Percentiles rank a stretch among this genome's conserved stretches.
Conservation (phyloP, 2,329 filamentous ascomycete species). For the Pleomassaria siparia region DNA sequence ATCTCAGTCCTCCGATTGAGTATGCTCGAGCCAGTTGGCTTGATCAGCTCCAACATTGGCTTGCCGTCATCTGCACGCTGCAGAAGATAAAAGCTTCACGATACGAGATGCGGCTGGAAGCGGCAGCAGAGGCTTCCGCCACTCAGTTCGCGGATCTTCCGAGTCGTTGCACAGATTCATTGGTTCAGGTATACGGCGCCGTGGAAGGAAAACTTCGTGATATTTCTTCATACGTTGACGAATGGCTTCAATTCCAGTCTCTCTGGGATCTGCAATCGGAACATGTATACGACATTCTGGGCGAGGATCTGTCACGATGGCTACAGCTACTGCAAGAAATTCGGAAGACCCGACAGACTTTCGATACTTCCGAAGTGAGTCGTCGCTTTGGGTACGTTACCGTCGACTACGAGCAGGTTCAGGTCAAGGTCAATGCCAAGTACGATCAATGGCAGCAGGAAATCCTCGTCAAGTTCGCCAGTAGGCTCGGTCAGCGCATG, state of each 20-base stretch:
- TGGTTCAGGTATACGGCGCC: conserved; percentile 77
- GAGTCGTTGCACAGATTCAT: conserved; percentile 74
- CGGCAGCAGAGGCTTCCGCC: conserved; percentile 62
- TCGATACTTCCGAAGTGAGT: conserved; percentile 94
- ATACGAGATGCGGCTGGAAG: conserved; percentile 82
- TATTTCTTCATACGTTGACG: conserved; percentile 86
- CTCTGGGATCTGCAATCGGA: conserved; percentile 97
- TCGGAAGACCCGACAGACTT: conserved; percentile 90
- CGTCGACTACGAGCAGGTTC: conserved; percentile 97
- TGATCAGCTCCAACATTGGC: conserved; percentile 87
- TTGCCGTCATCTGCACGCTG: conserved; percentile 87
- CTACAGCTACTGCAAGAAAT: conserved; percentile 96
- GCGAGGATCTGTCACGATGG: conserved; percentile 90
- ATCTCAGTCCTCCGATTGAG: conserved; percentile 89
- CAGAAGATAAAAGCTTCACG: conserved; percentile 92
- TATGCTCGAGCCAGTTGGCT: conserved; percentile 94
- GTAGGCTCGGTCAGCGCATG: conserved; percentile 85
- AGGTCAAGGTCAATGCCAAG: conserved; percentile 97
- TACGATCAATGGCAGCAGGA: conserved; percentile 99
- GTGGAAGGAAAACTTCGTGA: conserved; percentile 81
- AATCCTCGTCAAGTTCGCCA: conserved; percentile 89
- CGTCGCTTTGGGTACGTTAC: conserved; percentile 90
- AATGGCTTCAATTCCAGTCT: conserved; percentile 98
- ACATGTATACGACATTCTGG: conserved; percentile 88
- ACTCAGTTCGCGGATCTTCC: conserved; percentile 80